Conservation (phyloP, 176 grass and related monocot species). For the Thalia dealbata region DNA sequence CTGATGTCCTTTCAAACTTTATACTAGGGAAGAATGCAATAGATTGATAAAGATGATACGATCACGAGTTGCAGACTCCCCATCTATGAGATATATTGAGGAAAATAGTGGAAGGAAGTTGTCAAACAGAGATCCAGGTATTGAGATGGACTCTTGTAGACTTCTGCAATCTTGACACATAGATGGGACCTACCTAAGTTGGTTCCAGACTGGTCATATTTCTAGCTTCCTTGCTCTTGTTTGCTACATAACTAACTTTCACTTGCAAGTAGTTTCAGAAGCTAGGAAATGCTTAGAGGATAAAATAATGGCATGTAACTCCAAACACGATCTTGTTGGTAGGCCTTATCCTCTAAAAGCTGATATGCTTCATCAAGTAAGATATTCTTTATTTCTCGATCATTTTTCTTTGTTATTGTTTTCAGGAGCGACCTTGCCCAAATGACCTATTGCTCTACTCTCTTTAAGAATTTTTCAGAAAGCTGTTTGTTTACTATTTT, state of each 20-base stretch:
- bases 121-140: conserved; percentile 16
- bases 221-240: conserved; percentile 31
- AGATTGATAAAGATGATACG: conserved; percentile 66
- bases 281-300: conserved; percentile 90
- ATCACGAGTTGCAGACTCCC: conserved; percentile 52
- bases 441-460: too few species aligned
- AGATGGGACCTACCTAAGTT: conserved; percentile 21
- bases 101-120: conserved; percentile 21
- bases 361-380: background rate
- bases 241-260: conserved; percentile 35
- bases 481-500: too few species aligned
- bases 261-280: conserved; percentile 46
- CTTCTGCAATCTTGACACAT: conserved; percentile 38
- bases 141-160: conserved; percentile 30
- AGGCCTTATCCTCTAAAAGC: background rate
- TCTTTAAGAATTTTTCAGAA: too few species aligned
- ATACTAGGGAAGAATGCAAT: conserved; percentile 68
- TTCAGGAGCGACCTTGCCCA: too few species aligned
- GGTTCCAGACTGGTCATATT: conserved; percentile 30
- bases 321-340: background rate
- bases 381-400: background rate
- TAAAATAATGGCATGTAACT: conserved; percentile 35
- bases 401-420: too few species aligned
- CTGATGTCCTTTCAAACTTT: background rate
- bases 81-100: conserved; percentile 7